A percentile compares a stretch with the other conserved stretches of the same genome.
Evolutionary conservation across 805 yeast species (phyloP).

Genomic region (Candida piceae): DNA sequence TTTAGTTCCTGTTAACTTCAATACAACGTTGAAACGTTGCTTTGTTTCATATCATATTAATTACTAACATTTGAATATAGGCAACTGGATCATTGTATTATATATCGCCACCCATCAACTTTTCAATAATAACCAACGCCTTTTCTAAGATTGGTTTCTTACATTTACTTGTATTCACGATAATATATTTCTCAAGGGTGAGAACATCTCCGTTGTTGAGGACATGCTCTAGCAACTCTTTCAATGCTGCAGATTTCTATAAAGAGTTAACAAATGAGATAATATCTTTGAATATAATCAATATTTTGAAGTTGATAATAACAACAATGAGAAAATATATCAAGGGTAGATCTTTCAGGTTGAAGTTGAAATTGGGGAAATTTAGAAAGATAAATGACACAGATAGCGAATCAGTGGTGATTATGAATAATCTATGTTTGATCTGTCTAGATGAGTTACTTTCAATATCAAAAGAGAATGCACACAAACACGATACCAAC

Average conservation of each 20-base stretch:
- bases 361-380: slow-evolving; percentile 8
- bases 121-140: slow-evolving; percentile 3
- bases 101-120: slow-evolving; percentile 14
- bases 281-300: slow-evolving; percentile 4
- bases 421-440: slow-evolving; percentile 13
- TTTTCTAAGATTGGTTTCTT: slow-evolving; percentile 10
- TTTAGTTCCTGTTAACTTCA: no score
- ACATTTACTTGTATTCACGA: slow-evolving; percentile 7
- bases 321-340: slow-evolving; percentile 11
- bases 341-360: slow-evolving; percentile 11
- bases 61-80: background rate
- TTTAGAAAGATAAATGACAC: slow-evolving; percentile 6
- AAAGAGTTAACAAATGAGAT: slow-evolving; percentile 4
- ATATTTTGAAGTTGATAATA: slow-evolving; percentile 9
- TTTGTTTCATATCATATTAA: no score
- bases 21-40: no score
- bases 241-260: slow-evolving; percentile 1
- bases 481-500: background rate
- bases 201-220: no score
- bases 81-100: slow-evolving; percentile 15
- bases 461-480: slow-evolving; percentile 11
- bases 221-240: no score
- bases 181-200: slow-evolving; percentile 8
- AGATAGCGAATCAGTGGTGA: slow-evolving; percentile 5
- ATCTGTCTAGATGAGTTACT: slow-evolving; percentile 16